Evolutionary conservation across 805 yeast species (phyloP).

Genomic region (Candida krabiensis): DNA sequence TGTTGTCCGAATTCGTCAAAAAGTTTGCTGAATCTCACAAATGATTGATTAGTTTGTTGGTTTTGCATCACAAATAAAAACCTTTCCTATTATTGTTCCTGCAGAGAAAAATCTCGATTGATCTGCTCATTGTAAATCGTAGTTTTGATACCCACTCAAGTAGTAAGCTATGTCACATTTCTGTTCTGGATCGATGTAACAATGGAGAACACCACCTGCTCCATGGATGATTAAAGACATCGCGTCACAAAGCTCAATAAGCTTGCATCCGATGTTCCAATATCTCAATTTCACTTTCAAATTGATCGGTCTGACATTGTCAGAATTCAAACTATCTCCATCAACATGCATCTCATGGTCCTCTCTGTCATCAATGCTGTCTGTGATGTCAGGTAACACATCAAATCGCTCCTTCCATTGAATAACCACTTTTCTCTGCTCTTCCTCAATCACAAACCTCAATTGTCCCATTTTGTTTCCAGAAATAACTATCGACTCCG

Average conservation of each 20-base stretch:
- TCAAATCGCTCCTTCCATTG: constrained; percentile 59
- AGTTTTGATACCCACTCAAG: constrained; percentile 39
- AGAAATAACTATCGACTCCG: constrained; percentile 49
- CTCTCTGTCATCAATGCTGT: constrained; percentile 25
- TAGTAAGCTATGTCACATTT: constrained; percentile 66
- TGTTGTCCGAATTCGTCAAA: constrained; percentile 55
- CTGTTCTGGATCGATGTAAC: constrained; percentile 62
- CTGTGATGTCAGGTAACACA: constrained; percentile 30
- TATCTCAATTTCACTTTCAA: constrained; percentile 57
- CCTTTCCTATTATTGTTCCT: too few relatives aligned
- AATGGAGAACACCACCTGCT: constrained; percentile 62
- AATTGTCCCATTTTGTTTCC: constrained; percentile 52
- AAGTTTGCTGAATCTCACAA: constrained; percentile 52
- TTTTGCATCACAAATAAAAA: not conserved
- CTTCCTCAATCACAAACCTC: constrained; percentile 54
- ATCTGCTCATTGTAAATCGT: constrained; percentile 2
- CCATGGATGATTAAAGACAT: constrained; percentile 53
- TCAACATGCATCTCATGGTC: constrained; percentile 13
- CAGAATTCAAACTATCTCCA: constrained; percentile 10
- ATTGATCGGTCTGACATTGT: constrained; percentile 35
- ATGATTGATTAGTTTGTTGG: not conserved
- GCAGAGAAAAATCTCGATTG: not conserved
- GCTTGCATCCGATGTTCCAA: constrained; percentile 65
- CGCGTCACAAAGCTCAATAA: constrained; percentile 61
- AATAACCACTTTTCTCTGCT: constrained; percentile 52